These are phyloP conservation scores for Trematosphaeria pertusa DNA, from an alignment of 2,329 filamentous ascomycete species.

Conservation along the genomic window DNA sequence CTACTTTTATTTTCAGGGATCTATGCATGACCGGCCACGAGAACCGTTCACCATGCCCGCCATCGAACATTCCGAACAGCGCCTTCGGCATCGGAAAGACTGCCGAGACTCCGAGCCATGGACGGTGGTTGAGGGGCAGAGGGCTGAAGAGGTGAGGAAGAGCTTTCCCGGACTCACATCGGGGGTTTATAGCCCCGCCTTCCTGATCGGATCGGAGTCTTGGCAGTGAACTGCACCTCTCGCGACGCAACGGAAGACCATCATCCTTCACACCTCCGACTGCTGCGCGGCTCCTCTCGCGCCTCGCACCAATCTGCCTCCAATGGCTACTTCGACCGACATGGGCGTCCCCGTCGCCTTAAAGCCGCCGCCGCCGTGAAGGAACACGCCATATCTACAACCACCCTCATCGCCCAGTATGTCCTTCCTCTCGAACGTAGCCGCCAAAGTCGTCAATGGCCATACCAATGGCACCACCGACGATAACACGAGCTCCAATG, in stretches of 20 bases:
- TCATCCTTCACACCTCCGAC: constrained; percentile 9
- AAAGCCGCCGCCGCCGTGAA: background rate
- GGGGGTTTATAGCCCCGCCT: constrained; percentile 3
- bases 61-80: background rate
- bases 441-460: constrained; percentile 2
- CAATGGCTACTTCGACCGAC: constrained; percentile 1
- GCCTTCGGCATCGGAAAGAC: constrained; percentile 7
- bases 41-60: background rate
- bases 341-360: background rate
- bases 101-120: constrained; percentile 20
- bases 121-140: background rate
- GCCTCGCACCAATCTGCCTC: background rate
- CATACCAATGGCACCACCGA: constrained; percentile 4
- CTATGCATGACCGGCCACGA: background rate
- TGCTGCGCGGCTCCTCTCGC: background rate
- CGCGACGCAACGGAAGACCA: constrained; percentile 13
- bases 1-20: constrained; percentile 6
- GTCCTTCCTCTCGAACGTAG: constrained; percentile 6
- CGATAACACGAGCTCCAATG: background rate
- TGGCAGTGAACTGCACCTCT: constrained; percentile 10
- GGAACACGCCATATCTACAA: background rate
- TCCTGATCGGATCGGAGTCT: constrained; percentile 11
- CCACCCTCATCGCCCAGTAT: background rate
- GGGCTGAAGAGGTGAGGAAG: constrained; percentile 15
- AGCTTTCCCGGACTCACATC: constrained; percentile 14